phyloP scores from a whole-genome alignment of 2,329 filamentous ascomycete species.

The Calonectria leucothoes region DNA sequence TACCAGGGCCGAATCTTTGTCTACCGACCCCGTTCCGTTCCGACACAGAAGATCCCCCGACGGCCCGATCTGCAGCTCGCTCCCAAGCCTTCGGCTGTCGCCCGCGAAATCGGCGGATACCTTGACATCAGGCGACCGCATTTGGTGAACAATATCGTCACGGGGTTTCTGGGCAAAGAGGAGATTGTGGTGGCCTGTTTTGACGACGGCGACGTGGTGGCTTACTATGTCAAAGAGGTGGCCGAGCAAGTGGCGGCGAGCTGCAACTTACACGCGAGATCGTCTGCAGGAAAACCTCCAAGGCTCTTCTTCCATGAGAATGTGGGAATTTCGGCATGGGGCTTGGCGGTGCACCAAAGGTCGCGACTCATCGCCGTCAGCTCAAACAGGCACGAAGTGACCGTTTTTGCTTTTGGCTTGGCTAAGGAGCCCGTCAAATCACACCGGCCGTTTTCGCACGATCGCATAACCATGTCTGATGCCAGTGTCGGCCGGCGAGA shows the following conservation, averaged over 20 bases:
- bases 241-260: conserved; percentile 54
- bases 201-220: conserved; percentile 81
- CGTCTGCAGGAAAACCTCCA: conserved; percentile 30
- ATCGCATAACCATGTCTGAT: conserved; percentile 11
- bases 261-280: conserved; percentile 6
- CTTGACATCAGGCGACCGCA: conserved; percentile 67
- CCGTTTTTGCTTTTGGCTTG: conserved; percentile 64
- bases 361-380: conserved; percentile 90
- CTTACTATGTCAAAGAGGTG: conserved; percentile 72
- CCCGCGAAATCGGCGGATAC: conserved; percentile 59
- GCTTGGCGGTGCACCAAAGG: conserved; percentile 81
- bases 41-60: conserved; percentile 59
- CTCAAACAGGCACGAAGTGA: conserved; percentile 73
- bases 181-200: conserved; percentile 77
- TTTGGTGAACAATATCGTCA: conserved; percentile 75
- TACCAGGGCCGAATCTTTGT: conserved; percentile 69
- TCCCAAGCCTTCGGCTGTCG: conserved; percentile 55
- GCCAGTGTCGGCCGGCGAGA: conserved; percentile 53
- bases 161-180: conserved; percentile 75
- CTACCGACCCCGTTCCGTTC: conserved; percentile 61
- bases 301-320: conserved; percentile 78
- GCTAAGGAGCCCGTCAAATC: conserved; percentile 21
- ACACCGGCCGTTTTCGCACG: background rate
- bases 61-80: conserved; percentile 63
- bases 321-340: conserved; percentile 87